phyloP scores from a whole-genome alignment of 2,329 filamentous ascomycete species.

The Paecilomyces fulvus region DNA sequence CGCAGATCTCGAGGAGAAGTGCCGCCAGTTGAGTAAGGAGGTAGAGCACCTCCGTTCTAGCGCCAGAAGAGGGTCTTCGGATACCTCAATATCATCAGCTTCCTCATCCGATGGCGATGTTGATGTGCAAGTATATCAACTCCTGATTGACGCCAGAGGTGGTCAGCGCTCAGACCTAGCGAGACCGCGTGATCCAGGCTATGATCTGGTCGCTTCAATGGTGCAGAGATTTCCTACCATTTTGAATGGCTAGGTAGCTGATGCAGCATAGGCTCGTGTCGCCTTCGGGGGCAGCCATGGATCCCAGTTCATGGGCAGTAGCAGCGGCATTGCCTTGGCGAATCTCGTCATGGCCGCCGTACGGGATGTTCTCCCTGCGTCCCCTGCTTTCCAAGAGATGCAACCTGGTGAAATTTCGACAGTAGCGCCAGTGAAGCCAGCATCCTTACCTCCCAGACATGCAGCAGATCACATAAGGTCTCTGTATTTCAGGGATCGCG shows the following conservation, averaged over 20 bases:
- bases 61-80: neutral
- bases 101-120: neutral
- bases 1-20: conserved; percentile 12
- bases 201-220: neutral
- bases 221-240: neutral
- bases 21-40: conserved; percentile 9
- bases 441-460: conserved; percentile 24
- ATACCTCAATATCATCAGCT: neutral
- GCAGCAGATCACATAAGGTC: conserved; percentile 24
- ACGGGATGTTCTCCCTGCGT: conserved; percentile 6
- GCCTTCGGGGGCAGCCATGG: conserved; percentile 11
- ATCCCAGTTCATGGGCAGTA: conserved; percentile 22
- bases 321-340: conserved; percentile 25
- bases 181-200: neutral
- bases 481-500: conserved; percentile 27
- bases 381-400: conserved; percentile 5
- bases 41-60: conserved; percentile 8
- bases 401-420: conserved; percentile 3
- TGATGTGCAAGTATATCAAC: neutral
- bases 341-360: conserved; percentile 27
- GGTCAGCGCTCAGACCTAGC: neutral
- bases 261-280: conserved; percentile 1
- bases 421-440: conserved; percentile 3
- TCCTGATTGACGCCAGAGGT: neutral
- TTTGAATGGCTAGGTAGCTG: neutral